Base-by-base conservation (phyloP, 139 green algal species). In the Trebouxia sp. region DNA sequence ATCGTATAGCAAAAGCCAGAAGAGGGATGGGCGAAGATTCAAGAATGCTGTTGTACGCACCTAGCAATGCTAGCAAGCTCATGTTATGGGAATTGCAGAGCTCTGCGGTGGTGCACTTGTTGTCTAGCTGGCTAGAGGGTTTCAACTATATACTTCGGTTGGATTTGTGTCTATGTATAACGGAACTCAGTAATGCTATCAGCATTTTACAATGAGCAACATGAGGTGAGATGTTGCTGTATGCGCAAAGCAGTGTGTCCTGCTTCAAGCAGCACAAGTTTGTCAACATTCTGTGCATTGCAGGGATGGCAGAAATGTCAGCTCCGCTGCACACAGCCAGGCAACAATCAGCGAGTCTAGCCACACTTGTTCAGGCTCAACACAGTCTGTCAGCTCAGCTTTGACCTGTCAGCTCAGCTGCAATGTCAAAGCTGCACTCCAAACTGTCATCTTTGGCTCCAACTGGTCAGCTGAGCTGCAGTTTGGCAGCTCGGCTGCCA, bases 1-100 rank as follows among this genome's bases (percentile, higher is more conserved):
- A 66, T 66, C 55, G 55, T 38, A 66, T 11, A 66, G 55, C 55
- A 66, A 66, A 66, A 39, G 55, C 55, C 55, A 39, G 55, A 66
- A 66, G 55, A 66, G 55, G 55, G 55, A 66, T 66, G 55, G 55
- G 55, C 55, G 55, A 66, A 66, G 55, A 38, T 66, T n/a, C 55
- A 66, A 66, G 55, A 66, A 39, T 66, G 55, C 55, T 66, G 55
- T 66, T 66, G 55, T 66, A 66, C 55, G n/a, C 55, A 66, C 55
- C 55, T 38, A 66, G 55, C 55, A 66, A 66, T 66, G 55, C 55
- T 38, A 66, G 55, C n/a, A 66, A 66, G 55, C 55, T 66, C 55
- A 66, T 66, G 55, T 66, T 66, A 66, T n/a, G n/a, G n/a, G n/a
- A n/a, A n/a, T n/a, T n/a, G n/a, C n/a, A n/a, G n/a, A n/a, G n/a